Conservation (phyloP, 805 yeast species). For the Schwanniomyces polymorphus region DNA sequence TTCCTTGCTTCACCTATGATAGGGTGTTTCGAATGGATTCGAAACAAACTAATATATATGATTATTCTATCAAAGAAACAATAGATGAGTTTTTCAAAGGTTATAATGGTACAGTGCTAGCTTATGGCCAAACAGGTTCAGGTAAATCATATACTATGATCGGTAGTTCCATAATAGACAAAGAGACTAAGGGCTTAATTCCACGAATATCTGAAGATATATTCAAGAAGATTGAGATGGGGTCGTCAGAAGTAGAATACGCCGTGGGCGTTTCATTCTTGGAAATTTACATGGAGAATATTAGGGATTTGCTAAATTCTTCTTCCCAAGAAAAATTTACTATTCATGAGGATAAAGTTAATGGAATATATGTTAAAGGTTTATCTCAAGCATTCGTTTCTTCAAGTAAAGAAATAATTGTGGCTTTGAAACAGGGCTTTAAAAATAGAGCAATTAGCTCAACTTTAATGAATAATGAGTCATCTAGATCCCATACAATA, state of each 20-base stretch:
- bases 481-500: slow-evolving; percentile 81
- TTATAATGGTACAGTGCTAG: slow-evolving; percentile 72
- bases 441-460: slow-evolving; percentile 54
- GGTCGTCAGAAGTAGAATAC: slow-evolving; percentile 54
- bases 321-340: slow-evolving; percentile 33
- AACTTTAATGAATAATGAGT: slow-evolving; percentile 70
- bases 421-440: slow-evolving; percentile 59
- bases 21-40: slow-evolving; percentile 54
- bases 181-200: slow-evolving; percentile 57
- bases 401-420: slow-evolving; percentile 56
- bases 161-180: slow-evolving; percentile 45
- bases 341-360: slow-evolving; percentile 61
- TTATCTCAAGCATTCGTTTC: slow-evolving; percentile 62
- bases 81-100: slow-evolving; percentile 74
- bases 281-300: slow-evolving; percentile 80
- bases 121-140: slow-evolving; percentile 79
- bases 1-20: slow-evolving; percentile 59
- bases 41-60: slow-evolving; percentile 59
- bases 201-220: slow-evolving; percentile 71
- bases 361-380: slow-evolving; percentile 74
- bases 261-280: slow-evolving; percentile 69
- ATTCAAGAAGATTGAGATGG: slow-evolving; percentile 52
- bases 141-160: slow-evolving; percentile 80
- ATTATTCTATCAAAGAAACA: slow-evolving; percentile 57
- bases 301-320: slow-evolving; percentile 66